Evolutionary conservation across 768 basidiomycete species (phyloP), one percentile per base, ranked within the genome.

Genomic region (Fibroporia radiculosa): DNA sequence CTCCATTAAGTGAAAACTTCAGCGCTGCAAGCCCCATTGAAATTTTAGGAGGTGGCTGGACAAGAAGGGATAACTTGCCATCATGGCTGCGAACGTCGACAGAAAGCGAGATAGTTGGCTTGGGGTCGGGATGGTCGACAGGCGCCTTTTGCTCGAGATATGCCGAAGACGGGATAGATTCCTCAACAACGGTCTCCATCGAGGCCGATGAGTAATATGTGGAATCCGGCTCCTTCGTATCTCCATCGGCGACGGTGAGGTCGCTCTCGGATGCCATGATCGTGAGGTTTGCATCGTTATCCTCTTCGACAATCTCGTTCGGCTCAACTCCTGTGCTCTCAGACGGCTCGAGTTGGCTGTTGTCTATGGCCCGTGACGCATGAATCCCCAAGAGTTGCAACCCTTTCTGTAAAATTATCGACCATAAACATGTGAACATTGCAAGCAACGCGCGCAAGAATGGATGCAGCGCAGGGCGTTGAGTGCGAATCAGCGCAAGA

Each of bases 361-460:
- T 14, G 14, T 25, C 32, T 3, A 20, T n/a, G n/a, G n/a, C n/a
- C n/a, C n/a, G n/a, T n/a, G n/a, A n/a, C n/a, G n/a, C n/a, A n/a
- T n/a, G n/a, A n/a, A n/a, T n/a, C n/a, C n/a, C 12, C 42, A 31
- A 35, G 13, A 44, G 31, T 6, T 34, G 13, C 28, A 25, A 18
- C n/a, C 33, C 13, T 20, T 19, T 27, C 29, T 35, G 31, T 19
- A 39, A 23, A 25, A 46, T 12, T 26, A 46, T 29, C 13, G 19
- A 38, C 45, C 45, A 46, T 22, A 40, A 22, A 26, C 19, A 29
- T 12, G 37, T 20, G 28, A 46, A 32, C 27, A 40, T 40, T 6
- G 37, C 25, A n/a, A 46, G 20, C 27, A 46, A 18, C 6, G 20
- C 33, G 4, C 4, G 6, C 4, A 45, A n/a, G 16, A 22, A 42